Evolutionary conservation across 257 asterid genomes (phyloP), one percentile per base, ranked within the genome.

Genomic region (Nicotiana tomentosiformis): DNA sequence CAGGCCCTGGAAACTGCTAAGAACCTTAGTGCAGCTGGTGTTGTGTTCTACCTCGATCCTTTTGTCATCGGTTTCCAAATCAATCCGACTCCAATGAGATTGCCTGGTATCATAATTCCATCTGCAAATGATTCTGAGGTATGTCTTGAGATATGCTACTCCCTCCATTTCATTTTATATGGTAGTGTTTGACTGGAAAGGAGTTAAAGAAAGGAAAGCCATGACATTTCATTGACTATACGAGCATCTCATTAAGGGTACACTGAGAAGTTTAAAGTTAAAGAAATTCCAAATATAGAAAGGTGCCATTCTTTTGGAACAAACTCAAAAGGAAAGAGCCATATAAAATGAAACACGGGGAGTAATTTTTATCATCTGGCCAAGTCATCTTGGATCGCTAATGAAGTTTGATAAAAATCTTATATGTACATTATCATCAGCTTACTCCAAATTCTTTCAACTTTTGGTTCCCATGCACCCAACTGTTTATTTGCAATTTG

Each of bases 31-130:
- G 98, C 98, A 58, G 92, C 91, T 62, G 98, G 99, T 37, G 94
- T 94, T 18, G 98, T 94, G 81, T 96, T 96, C 87, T 94, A 91
- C 92, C 90, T 94, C 97, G 99, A 96, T 85, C 98, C 99, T 66
- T 94, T 92, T 53, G 96, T 96, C 80, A 88, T 96, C 20, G 98
- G 98, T 74, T 94, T 94, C 82, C 98, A 94, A 88, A 95, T 96
- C 57, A 94, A 96, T 77, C 99, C 98, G 0, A 83, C 88, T 60
- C 99, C 98, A 3, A 90, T 96, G 98, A 86, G 82, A 60, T 87
- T 91, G 85, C 97, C 98, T n/a, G 98, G 98, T 81, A 90, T 96
- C 43, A 88, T 96, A 80, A 92, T 96, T 80, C 97, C 98, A 65
- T 91, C 99, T 55, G 89, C 95, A 2, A 93, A 90, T 76, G 98